Evolutionary conservation across 345 rosid genomes (phyloP).

Genomic region (Triadica sebifera): DNA sequence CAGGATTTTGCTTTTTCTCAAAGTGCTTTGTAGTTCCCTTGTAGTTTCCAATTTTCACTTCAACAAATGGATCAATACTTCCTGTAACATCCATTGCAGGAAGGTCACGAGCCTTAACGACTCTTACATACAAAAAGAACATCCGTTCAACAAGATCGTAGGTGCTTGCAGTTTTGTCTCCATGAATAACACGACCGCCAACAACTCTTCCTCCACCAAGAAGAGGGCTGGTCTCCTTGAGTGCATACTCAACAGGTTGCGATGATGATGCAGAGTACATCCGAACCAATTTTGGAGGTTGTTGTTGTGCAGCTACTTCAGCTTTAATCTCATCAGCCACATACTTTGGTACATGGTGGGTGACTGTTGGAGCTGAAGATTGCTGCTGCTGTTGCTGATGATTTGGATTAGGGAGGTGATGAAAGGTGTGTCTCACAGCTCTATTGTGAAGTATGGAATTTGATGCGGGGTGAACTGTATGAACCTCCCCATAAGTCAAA

Average conservation of each 20-base stretch:
- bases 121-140: conserved; percentile 34
- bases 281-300: conserved; percentile 68
- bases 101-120: conserved; percentile 37
- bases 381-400: too few relatives aligned
- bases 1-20: conserved; percentile 31
- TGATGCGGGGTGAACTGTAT: conserved; percentile 12
- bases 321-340: conserved; percentile 67
- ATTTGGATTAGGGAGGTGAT: conserved; percentile 76
- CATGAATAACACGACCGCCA: conserved; percentile 71
- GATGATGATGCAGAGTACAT: conserved; percentile 62
- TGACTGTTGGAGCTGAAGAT: conserved; percentile 40
- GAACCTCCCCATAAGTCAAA: conserved; percentile 18
- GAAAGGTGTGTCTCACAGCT: conserved; percentile 60
- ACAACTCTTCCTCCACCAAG: conserved; percentile 40
- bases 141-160: conserved; percentile 38
- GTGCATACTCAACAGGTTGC: conserved; percentile 41
- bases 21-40: conserved; percentile 36
- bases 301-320: conserved; percentile 33
- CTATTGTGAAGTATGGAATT: conserved; percentile 20
- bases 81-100: conserved; percentile 38
- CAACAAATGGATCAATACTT: conserved; percentile 35
- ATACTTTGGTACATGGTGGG: conserved; percentile 60
- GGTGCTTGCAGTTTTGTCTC: conserved; percentile 39
- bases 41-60: conserved; percentile 35
- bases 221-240: conserved; percentile 37